Percentiles rank a stretch among this genome's conserved stretches.
phyloP scores from a whole-genome alignment of 257 asterid genomes.

The Henckelia pumila region DNA sequence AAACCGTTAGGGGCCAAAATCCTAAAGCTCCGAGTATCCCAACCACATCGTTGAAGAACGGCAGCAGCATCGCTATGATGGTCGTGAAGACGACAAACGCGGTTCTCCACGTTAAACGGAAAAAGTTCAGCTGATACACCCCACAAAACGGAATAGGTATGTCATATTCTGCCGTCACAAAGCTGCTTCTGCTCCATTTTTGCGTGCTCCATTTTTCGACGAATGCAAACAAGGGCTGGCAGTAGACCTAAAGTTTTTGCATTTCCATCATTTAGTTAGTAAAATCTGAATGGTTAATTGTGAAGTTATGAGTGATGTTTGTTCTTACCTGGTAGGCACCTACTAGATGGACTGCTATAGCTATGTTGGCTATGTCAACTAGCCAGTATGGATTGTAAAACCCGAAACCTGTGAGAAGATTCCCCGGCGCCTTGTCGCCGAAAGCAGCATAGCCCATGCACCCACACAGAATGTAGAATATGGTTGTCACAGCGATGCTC shows the following conservation, averaged over 20 bases:
- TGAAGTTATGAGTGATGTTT: neutral
- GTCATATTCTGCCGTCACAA: constrained; percentile 35
- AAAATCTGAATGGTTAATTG: neutral
- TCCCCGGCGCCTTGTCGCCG: constrained; percentile 46
- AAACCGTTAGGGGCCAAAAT: constrained; percentile 49
- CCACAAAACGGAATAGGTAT: constrained; percentile 33
- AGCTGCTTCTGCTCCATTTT: constrained; percentile 31
- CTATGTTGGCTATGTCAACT: constrained; percentile 42
- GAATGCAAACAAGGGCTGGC: constrained; percentile 45
- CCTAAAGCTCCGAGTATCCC: constrained; percentile 47
- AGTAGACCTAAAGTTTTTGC: constrained; percentile 27
- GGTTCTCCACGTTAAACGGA: constrained; percentile 40
- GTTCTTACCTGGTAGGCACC: constrained; percentile 46
- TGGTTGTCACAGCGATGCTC: constrained; percentile 32
- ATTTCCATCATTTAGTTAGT: neutral
- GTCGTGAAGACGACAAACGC: constrained; percentile 37
- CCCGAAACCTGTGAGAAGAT: constrained; percentile 48
- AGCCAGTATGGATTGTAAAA: constrained; percentile 44
- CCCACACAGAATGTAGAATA: constrained; percentile 45
- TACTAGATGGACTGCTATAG: constrained; percentile 44
- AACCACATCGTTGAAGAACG: constrained; percentile 46
- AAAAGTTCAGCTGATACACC: constrained; percentile 36
- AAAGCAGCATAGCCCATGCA: constrained; percentile 54
- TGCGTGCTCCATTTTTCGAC: constrained; percentile 36
- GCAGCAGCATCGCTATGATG: constrained; percentile 42